Base-by-base conservation (phyloP, 106 monocot genomes). In the Xerophyta viscosa region DNA sequence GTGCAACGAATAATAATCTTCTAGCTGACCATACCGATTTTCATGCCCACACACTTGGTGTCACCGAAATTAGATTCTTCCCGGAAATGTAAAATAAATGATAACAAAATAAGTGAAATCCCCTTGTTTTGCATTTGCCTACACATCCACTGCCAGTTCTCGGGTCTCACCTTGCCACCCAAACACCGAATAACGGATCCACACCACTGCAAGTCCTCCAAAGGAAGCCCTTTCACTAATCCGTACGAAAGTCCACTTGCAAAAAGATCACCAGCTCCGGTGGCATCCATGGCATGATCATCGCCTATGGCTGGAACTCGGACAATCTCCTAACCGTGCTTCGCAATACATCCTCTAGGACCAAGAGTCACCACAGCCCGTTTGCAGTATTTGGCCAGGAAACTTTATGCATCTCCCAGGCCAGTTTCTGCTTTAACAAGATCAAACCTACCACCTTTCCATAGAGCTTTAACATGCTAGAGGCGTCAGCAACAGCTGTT, bases 121-220 rank as follows among this genome's bases (percentile, higher is more conserved):
- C 87, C 73, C 48, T 74, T 77, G 11, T 65, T 52, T 48, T 71
- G 58, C 83, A 92, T 60, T 47, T 87, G 83, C 62, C 82, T 82
- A 58, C 80, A 80, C 83, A 86, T 79, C 92, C 92, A 92, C 54
- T 80, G 73, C 92, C 92, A 92, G 66, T 87, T 87, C 73, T 92
- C 92, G 0, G 79, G 83, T 31, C 47, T 59, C 46, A 92, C 92
- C 66, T 92, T 87, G 17, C 92, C 92, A 14, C 92, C 87, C 1
- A 92, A 76, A 6, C 76, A 60, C 12, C 77, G 57, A 26, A 75
- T 67, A 14, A 92, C 92, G 0, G 87, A 76, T 1, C n/a, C n/a
- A 74, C 87, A 11, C 92, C 92, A 24, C 87, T 77, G 71, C 82
- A 92, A 15, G 68, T 92, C 83, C 39, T 83, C 82, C 23, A 92